phyloP scores from a whole-genome alignment of 371 early-diverging fungal species.

The Coemansia sp. region DNA sequence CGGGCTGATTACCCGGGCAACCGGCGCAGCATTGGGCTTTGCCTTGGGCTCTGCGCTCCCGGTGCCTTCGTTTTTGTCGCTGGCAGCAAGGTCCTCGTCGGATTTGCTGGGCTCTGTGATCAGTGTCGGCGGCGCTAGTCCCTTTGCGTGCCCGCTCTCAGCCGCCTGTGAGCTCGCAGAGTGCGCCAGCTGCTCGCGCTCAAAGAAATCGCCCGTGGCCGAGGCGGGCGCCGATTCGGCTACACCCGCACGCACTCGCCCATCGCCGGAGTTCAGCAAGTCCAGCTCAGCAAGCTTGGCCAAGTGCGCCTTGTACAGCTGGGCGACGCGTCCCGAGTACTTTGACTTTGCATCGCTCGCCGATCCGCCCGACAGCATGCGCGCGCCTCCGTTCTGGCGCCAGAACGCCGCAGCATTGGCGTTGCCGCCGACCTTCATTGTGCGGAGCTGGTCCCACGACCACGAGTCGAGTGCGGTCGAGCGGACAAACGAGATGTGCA shows the following conservation, averaged over 20 bases:
- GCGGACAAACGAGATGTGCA: slow-evolving; percentile 96
- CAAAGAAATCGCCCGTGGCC: slow-evolving; percentile 20
- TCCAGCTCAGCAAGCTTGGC: slow-evolving; percentile 77
- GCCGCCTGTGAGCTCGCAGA: slow-evolving; percentile 7
- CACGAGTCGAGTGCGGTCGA: slow-evolving; percentile 89
- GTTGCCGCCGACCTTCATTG: slow-evolving; percentile 81
- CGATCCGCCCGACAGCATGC: slow-evolving; percentile 41
- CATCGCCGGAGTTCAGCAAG: slow-evolving; percentile 53
- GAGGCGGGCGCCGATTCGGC: not conserved
- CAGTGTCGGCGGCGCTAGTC: slow-evolving; percentile 29
- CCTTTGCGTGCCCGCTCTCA: not conserved
- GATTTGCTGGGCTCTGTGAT: slow-evolving; percentile 11
- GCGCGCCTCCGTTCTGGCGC: slow-evolving; percentile 52
- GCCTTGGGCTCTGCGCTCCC: slow-evolving; percentile 3
- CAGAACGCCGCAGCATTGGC: slow-evolving; percentile 72
- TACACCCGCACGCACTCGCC: slow-evolving; percentile 15
- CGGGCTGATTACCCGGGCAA: slow-evolving; percentile 22
- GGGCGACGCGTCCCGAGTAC: slow-evolving; percentile 77
- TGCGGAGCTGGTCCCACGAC: slow-evolving; percentile 92
- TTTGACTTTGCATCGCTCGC: slow-evolving; percentile 78
- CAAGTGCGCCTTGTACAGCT: slow-evolving; percentile 82
- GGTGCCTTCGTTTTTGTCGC: not conserved
- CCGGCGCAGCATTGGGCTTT: slow-evolving; percentile 17
- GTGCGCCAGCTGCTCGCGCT: slow-evolving; percentile 18
- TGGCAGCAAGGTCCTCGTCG: slow-evolving; percentile 3